These are phyloP conservation scores for Cystofilobasidium macerans DNA, from an alignment of 768 basidiomycete genomes.

Conservation along the genomic window DNA sequence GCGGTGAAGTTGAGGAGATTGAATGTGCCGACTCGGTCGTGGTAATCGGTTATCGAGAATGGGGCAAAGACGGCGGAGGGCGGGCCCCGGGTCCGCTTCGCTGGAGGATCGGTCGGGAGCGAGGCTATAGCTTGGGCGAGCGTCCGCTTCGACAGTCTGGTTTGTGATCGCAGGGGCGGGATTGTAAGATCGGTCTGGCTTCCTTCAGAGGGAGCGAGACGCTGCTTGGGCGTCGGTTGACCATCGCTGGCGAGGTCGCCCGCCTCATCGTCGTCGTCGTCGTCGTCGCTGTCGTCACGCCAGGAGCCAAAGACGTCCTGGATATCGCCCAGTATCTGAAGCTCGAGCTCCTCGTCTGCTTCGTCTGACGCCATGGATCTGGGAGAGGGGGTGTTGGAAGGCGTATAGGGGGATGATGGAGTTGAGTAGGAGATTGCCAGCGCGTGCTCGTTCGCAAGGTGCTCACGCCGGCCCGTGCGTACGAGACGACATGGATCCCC, in stretches of 20 bases:
- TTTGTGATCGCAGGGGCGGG: not conserved
- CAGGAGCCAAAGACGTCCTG: not conserved
- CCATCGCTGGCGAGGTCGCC: too few relatives aligned
- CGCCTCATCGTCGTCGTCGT: not conserved
- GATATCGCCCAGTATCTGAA: not conserved
- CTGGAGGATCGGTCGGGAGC: not conserved
- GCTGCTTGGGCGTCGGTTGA: too few relatives aligned
- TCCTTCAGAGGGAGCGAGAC: not conserved
- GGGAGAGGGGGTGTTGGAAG: not conserved
- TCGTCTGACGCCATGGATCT: not conserved
- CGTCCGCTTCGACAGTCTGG: not conserved
- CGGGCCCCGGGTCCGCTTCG: not conserved
- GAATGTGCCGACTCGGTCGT: not conserved
- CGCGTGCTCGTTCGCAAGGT: too few relatives aligned
- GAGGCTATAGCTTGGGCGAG: not conserved
- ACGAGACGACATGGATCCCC: too few relatives aligned
- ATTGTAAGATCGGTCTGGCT: not conserved
- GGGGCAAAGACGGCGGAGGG: not conserved
- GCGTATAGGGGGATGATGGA: not conserved
- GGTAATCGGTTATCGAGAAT: not conserved
- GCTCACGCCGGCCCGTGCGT: too few relatives aligned
- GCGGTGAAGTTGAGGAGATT: constrained; percentile 1
- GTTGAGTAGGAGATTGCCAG: too few relatives aligned
- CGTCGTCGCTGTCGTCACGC: not conserved
- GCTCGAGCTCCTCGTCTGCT: not conserved